Evolutionary conservation across 2,329 filamentous ascomycete genomes (phyloP).

Genomic region (Neofusicoccum sp.): DNA sequence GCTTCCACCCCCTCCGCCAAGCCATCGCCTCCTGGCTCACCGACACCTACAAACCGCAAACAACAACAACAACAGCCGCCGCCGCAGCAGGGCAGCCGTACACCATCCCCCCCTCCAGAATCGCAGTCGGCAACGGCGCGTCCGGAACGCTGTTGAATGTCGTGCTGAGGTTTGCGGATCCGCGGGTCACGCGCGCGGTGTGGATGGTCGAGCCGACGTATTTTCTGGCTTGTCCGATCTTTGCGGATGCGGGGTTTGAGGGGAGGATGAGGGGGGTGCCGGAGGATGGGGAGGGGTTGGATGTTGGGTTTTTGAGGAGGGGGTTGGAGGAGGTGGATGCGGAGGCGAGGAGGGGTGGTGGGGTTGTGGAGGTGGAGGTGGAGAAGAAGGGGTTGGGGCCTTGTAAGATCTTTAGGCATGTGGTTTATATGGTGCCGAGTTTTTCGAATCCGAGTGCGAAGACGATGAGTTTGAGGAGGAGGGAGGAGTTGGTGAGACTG

Average conservation of each 20-base stretch:
- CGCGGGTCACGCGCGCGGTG: conserved; percentile 67
- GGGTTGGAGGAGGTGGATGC: conserved; percentile 53
- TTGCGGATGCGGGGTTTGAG: conserved; percentile 68
- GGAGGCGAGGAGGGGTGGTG: conserved; percentile 30
- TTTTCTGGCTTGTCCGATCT: conserved; percentile 75
- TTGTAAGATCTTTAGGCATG: conserved; percentile 77
- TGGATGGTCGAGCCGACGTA: conserved; percentile 84
- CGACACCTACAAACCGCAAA: conserved; percentile 54
- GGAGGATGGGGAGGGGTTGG: conserved; percentile 75
- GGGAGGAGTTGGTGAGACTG: conserved; percentile 67
- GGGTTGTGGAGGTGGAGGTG: conserved; percentile 38
- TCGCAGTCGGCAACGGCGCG: conserved; percentile 84
- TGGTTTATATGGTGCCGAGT: conserved; percentile 86
- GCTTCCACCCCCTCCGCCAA: conserved; percentile 65
- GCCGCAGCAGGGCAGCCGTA: too few relatives aligned
- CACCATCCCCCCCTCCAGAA: conserved; percentile 54
- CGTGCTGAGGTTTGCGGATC: conserved; percentile 74
- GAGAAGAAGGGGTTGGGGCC: conserved; percentile 34
- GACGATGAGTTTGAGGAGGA: conserved; percentile 69
- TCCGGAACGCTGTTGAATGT: conserved; percentile 75
- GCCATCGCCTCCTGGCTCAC: conserved; percentile 70
- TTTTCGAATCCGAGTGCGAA: conserved; percentile 86
- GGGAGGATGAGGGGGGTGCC: conserved; percentile 66
- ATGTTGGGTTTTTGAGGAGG: conserved; percentile 60
- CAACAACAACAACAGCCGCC: too few relatives aligned